Evolutionary conservation across 179 eudicot species (phyloP).

Genomic region (Gypsophila paniculata): DNA sequence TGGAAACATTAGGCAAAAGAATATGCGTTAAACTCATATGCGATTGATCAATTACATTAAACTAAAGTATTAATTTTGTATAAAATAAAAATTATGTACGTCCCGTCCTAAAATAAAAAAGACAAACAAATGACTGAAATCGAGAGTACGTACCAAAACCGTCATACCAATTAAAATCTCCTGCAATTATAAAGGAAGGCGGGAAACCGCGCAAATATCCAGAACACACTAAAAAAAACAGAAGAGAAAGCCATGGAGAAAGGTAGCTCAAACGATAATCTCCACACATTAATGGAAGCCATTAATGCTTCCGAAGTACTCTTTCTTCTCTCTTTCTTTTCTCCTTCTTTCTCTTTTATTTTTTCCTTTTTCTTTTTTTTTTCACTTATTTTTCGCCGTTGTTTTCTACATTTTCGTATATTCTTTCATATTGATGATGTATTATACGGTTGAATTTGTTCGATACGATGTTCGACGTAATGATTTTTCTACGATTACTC

Average conservation of each 20-base stretch:
- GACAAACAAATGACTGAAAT: no score
- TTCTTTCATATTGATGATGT: background rate
- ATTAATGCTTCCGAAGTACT: slow-evolving; percentile 68
- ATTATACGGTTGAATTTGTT: background rate
- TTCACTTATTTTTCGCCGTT: slow-evolving; percentile 7
- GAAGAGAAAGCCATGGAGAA: slow-evolving; percentile 27
- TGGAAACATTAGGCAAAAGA: no score
- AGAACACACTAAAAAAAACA: background rate
- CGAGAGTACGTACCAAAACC: no score
- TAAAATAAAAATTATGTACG: no score
- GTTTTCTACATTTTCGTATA: background rate
- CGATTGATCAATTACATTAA: no score
- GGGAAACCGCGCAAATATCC: background rate
- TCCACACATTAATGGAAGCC: slow-evolving; percentile 51
- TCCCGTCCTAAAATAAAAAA: no score
- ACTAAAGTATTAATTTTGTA: no score
- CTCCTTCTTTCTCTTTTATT: background rate
- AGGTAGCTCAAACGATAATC: slow-evolving; percentile 32
- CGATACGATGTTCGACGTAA: background rate
- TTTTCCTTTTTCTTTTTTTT: no score
- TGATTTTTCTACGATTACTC: background rate
- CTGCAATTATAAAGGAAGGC: slow-evolving; percentile 12
- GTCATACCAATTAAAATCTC: no score
- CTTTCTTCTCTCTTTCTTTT: slow-evolving; percentile 14
- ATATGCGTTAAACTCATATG: no score